phyloP scores from a whole-genome alignment of 352 stramenopile species.

The Phytophthora cajani region DNA sequence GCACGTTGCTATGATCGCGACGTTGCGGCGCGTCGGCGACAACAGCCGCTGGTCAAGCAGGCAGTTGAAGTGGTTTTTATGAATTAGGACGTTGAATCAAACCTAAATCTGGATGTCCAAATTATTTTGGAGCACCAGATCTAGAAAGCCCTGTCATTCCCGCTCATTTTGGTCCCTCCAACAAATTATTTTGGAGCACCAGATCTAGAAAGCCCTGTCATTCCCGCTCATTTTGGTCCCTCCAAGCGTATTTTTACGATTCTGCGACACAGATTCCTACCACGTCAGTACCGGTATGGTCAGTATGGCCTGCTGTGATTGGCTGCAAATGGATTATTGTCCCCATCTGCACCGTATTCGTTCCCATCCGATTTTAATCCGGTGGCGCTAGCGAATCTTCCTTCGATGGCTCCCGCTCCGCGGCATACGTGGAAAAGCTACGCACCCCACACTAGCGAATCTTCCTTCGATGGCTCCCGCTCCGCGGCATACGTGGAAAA shows the following conservation, averaged over 20 bases:
- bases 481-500: conserved; percentile 38
- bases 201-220: not conserved
- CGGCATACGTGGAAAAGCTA: conserved; percentile 38
- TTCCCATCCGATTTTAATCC: not conserved
- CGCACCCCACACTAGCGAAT: conserved; percentile 22
- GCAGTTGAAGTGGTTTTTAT: conserved; percentile 22
- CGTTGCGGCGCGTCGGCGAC: not conserved
- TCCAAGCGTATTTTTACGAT: conserved; percentile 5
- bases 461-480: conserved; percentile 32
- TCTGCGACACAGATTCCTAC: conserved; percentile 3
- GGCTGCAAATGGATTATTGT: not conserved
- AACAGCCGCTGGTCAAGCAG: conserved; percentile 6
- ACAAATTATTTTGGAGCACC: not conserved
- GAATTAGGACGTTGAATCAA: conserved; percentile 11
- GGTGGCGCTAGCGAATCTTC: conserved; percentile 27
- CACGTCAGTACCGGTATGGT: conserved; percentile 4
- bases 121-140: not conserved
- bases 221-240: conserved; percentile 1
- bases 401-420: conserved; percentile 28
- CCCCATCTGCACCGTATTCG: not conserved
- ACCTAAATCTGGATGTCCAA: not conserved
- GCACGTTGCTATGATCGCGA: conserved; percentile 50
- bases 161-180: conserved; percentile 1
- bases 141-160: not conserved
- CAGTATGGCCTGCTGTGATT: conserved; percentile 4